Percentiles rank a stretch among this genome's conserved stretches.
These are phyloP conservation scores for Aspergillus ochraceus DNA, from an alignment of 2,329 filamentous ascomycete species.

Conservation along the genomic window DNA sequence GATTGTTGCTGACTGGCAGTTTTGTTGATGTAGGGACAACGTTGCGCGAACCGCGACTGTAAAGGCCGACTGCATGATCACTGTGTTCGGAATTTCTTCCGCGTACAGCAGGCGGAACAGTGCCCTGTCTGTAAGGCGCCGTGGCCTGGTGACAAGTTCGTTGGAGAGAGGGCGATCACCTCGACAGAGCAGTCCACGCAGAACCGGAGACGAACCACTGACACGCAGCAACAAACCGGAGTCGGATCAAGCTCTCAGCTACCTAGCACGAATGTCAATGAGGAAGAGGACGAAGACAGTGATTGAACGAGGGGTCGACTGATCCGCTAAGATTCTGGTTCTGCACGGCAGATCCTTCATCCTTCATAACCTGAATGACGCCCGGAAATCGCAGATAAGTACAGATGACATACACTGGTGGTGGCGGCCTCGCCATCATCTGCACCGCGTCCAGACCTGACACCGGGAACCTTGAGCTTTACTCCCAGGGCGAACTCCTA, in stretches of 20 bases:
- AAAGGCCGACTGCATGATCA: constrained; percentile 71
- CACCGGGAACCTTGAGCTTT: neutral
- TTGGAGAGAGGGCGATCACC: constrained; percentile 53
- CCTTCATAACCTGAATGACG: neutral
- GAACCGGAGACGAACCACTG: constrained; percentile 26
- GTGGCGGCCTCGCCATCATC: neutral
- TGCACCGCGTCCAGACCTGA: neutral
- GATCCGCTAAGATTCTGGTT: neutral
- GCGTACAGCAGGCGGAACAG: constrained; percentile 59
- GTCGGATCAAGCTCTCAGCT: constrained; percentile 14
- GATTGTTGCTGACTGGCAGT: neutral
- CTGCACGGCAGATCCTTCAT: neutral
- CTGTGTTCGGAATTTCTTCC: constrained; percentile 73
- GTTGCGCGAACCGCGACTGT: constrained; percentile 71
- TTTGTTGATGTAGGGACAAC: constrained; percentile 58
- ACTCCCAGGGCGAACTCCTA: neutral
- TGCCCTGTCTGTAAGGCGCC: constrained; percentile 61
- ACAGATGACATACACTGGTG: neutral
- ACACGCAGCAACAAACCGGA: constrained; percentile 15
- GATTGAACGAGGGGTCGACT: constrained; percentile 4
- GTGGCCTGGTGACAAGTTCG: constrained; percentile 54
- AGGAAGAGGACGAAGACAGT: constrained; percentile 5
- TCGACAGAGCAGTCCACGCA: constrained; percentile 28
- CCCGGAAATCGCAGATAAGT: neutral
- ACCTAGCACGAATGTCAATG: constrained; percentile 1